Percentiles rank a stretch among this genome's conserved stretches.
Evolutionary conservation across 495 filamentous ascomycete genomes (phyloP).

Genomic region (Neurospora tetraspora): DNA sequence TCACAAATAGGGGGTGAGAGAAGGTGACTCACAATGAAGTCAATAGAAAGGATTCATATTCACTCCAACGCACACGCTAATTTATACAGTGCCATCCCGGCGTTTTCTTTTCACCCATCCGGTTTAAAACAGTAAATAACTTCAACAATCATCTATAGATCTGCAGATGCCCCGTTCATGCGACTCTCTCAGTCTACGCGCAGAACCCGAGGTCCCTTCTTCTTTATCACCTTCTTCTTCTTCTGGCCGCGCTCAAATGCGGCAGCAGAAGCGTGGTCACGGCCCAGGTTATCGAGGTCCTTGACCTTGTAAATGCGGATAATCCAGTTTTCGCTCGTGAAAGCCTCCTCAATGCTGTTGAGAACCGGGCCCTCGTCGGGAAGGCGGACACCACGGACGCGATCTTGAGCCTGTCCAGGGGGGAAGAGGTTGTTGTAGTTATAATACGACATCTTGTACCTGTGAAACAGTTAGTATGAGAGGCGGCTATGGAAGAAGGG

Average conservation of each 20-base stretch:
- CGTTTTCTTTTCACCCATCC: conserved; percentile 11
- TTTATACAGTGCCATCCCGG: conserved; percentile 15
- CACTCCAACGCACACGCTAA: conserved; percentile 9
- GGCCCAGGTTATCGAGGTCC: conserved; percentile 89
- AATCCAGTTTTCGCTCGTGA: conserved; percentile 99
- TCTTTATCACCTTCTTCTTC: conserved; percentile 79
- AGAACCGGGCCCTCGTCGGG: conserved; percentile 72
- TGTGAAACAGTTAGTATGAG: conserved; percentile 35
- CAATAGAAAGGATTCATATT: background rate
- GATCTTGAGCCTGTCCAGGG: conserved; percentile 79
- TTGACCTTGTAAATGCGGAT: conserved; percentile 99
- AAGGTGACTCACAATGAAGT: background rate
- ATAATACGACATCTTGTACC: conserved; percentile 99
- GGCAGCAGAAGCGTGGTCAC: conserved; percentile 73
- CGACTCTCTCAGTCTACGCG: conserved; percentile 58
- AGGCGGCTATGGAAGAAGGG: background rate
- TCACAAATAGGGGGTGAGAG: background rate
- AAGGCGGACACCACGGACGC: conserved; percentile 73
- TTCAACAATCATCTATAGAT: conserved; percentile 13
- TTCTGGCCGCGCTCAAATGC: conserved; percentile 90
- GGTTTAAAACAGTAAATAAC: conserved; percentile 6
- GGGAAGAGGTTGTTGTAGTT: conserved; percentile 93
- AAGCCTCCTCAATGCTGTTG: conserved; percentile 88
- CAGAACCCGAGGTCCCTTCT: conserved; percentile 68
- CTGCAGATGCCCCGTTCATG: background rate